Evolutionary conservation across 2,329 filamentous ascomycete genomes (phyloP).

Genomic region (Hymenotorrendiella dingleyae): DNA sequence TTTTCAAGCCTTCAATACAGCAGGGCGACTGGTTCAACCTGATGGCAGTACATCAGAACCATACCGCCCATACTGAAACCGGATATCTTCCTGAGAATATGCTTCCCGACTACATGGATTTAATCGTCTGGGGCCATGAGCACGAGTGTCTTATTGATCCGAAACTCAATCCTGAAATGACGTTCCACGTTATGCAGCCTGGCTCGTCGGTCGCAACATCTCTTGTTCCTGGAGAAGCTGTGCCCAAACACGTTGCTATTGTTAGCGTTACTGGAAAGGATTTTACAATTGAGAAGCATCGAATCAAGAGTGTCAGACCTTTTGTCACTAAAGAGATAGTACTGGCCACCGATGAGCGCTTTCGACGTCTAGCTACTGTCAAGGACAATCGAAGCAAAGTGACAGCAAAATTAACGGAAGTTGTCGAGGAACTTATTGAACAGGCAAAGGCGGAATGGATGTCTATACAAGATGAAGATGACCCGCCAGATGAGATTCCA

Average conservation of each 20-base stretch:
- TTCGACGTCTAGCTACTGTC: conserved; percentile 71
- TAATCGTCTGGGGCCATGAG: conserved; percentile 96
- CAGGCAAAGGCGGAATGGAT: conserved; percentile 79
- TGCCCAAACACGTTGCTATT: conserved; percentile 84
- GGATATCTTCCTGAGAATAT: conserved; percentile 94
- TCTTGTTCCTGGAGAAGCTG: conserved; percentile 80
- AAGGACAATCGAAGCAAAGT: conserved; percentile 79
- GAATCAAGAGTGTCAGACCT: conserved; percentile 81
- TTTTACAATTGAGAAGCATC: conserved; percentile 73
- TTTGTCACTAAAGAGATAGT: conserved; percentile 83
- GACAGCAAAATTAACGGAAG: conserved; percentile 65
- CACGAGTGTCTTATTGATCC: conserved; percentile 94
- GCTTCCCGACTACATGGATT: conserved; percentile 81
- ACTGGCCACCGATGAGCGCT: conserved; percentile 67
- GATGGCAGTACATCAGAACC: conserved; percentile 93
- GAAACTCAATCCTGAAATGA: conserved; percentile 73
- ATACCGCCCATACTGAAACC: conserved; percentile 84
- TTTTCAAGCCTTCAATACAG: conserved; percentile 77
- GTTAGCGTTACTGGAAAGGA: conserved; percentile 76
- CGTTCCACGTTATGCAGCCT: conserved; percentile 94
- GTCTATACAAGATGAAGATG: conserved; percentile 63
- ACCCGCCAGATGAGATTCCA: conserved; percentile 58
- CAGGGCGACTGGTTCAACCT: conserved; percentile 93
- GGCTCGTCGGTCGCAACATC: conserved; percentile 96
- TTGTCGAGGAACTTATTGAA: conserved; percentile 83